These are phyloP conservation scores for Suhomyces sp. DNA, from an alignment of 805 yeast genomes.

Conservation along the genomic window DNA sequence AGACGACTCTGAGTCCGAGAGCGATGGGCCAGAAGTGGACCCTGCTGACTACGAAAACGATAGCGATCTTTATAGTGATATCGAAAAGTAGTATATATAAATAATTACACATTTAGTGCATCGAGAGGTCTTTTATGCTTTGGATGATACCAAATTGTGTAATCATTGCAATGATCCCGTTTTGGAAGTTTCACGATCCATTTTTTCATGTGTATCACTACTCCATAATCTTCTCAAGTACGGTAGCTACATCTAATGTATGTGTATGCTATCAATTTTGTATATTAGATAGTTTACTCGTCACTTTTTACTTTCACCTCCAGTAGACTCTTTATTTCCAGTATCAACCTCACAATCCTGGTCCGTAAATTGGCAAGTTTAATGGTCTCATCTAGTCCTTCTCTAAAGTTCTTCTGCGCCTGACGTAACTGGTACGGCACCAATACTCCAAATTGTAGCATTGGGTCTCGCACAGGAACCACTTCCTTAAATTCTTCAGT, in stretches of 20 bases:
- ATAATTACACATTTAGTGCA: too few species aligned
- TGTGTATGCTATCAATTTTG: too few species aligned
- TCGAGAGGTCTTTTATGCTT: too few species aligned
- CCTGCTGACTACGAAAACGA: conserved; percentile 49
- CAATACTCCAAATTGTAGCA: conserved; percentile 24
- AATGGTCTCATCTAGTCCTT: conserved; percentile 18
- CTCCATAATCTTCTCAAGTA: too few species aligned
- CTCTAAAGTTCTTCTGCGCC: conserved; percentile 16
- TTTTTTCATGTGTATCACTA: too few species aligned
- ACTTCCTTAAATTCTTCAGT: not conserved
- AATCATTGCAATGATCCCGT: too few species aligned
- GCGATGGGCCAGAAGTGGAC: conserved; percentile 36
- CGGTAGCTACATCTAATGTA: too few species aligned
- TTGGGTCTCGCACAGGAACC: conserved; percentile 12
- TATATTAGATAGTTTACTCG: too few species aligned
- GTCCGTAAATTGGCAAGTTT: conserved; percentile 18
- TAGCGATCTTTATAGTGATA: conserved; percentile 46
- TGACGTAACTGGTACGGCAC: conserved; percentile 20
- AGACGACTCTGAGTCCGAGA: conserved; percentile 8
- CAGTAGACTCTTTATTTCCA: conserved; percentile 11
- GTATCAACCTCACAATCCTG: conserved; percentile 17
- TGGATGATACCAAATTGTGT: too few species aligned
- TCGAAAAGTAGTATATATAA: conserved; percentile 5
- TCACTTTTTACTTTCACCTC: too few species aligned
- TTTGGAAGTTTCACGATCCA: too few species aligned